phyloP scores from a whole-genome alignment of 345 rosid species.

The Citrus reticulata region DNA sequence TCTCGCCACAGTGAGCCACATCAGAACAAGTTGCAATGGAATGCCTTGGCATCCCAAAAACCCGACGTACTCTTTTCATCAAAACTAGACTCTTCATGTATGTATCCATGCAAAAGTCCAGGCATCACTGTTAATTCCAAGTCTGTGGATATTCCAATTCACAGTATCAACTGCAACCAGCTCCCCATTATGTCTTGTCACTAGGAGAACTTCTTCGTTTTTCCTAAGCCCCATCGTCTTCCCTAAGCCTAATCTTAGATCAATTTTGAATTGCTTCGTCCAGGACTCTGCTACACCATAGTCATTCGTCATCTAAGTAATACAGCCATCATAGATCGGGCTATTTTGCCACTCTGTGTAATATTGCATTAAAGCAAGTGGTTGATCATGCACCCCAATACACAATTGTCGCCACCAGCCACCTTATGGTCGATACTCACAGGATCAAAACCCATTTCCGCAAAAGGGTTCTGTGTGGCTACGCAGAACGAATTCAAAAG shows the following conservation, averaged over 20 bases:
- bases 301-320: slow-evolving; percentile 31
- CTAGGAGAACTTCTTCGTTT: slow-evolving; percentile 17
- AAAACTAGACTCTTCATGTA: slow-evolving; percentile 26
- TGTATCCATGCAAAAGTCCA: slow-evolving; percentile 15
- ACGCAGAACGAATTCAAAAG: background rate
- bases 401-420: slow-evolving; percentile 28
- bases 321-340: slow-evolving; percentile 3
- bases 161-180: slow-evolving; percentile 19
- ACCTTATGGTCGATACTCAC: slow-evolving; percentile 21
- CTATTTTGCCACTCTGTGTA: background rate
- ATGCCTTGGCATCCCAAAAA: too few species aligned
- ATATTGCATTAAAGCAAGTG: slow-evolving; percentile 20
- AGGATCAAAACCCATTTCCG: slow-evolving; percentile 15
- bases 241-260: slow-evolving; percentile 15
- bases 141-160: background rate
- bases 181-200: slow-evolving; percentile 16
- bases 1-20: too few species aligned
- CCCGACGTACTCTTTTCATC: background rate
- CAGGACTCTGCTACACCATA: slow-evolving; percentile 18
- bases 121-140: slow-evolving; percentile 16
- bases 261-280: slow-evolving; percentile 20
- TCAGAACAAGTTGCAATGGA: too few species aligned
- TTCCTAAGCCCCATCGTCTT: slow-evolving; percentile 20
- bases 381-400: slow-evolving; percentile 2
- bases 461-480: background rate